Conservation (phyloP, 2,329 filamentous ascomycete genomes). For the Fusarium sp. region DNA sequence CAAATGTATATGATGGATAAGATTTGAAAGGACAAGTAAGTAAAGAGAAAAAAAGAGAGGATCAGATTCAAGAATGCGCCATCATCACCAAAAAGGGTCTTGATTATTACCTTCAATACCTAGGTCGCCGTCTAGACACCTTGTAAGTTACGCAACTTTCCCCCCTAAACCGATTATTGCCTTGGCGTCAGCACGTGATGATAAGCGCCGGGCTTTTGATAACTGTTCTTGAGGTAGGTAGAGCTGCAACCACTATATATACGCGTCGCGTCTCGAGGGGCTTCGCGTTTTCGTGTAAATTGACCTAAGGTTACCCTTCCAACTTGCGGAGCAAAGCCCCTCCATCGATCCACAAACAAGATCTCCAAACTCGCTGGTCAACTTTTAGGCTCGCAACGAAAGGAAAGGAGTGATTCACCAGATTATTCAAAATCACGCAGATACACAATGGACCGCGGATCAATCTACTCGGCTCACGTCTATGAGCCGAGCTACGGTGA, state of each 20-base stretch:
- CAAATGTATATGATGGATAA: conserved; percentile 9
- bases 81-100: conserved; percentile 35
- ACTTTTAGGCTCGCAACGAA: conserved; percentile 18
- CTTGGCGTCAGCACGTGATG: conserved; percentile 32
- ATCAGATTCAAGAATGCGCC: conserved; percentile 30
- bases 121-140: conserved; percentile 26
- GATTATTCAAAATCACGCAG: conserved; percentile 10
- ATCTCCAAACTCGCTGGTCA: conserved; percentile 29
- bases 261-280: conserved; percentile 38
- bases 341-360: conserved; percentile 38
- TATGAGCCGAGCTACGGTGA: conserved; percentile 74
- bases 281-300: conserved; percentile 36
- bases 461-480: conserved; percentile 85
- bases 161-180: conserved; percentile 20
- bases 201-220: conserved; percentile 2
- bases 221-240: neutral
- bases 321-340: conserved; percentile 37
- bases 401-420: conserved; percentile 6
- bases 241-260: conserved; percentile 45
- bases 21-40: conserved; percentile 28
- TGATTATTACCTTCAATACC: conserved; percentile 26
- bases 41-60: conserved; percentile 19
- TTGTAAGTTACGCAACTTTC: conserved; percentile 38
- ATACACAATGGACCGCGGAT: conserved; percentile 80
- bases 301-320: conserved; percentile 34